phyloP scores from a whole-genome alignment of 108 stramenopile genomes.

The Phaeodactylum tricornutum region DNA sequence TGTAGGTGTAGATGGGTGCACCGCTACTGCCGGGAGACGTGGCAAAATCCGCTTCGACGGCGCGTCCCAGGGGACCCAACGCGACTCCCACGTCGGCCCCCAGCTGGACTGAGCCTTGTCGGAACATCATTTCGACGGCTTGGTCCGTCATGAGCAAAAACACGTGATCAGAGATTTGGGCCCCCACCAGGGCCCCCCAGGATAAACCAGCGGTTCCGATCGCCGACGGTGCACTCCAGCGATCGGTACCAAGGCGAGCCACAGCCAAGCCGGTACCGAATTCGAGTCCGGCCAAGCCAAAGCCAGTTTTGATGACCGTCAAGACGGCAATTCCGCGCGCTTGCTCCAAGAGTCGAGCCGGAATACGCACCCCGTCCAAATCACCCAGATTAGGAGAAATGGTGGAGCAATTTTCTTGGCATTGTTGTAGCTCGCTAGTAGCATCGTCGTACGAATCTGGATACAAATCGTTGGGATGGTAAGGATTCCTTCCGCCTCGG shows the following conservation, averaged over 20 bases:
- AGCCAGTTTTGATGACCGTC: slow-evolving; percentile 72
- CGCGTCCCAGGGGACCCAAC: slow-evolving; percentile 87
- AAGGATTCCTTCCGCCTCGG: background rate
- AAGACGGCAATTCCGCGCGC: slow-evolving; percentile 77
- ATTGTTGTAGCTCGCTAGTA: slow-evolving; percentile 18
- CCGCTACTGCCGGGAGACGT: slow-evolving; percentile 29
- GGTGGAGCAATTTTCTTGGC: slow-evolving; percentile 33
- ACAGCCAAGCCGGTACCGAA: slow-evolving; percentile 85
- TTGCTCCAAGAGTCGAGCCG: slow-evolving; percentile 52
- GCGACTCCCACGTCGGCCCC: slow-evolving; percentile 94
- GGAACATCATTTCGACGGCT: slow-evolving; percentile 79
- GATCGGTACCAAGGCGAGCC: slow-evolving; percentile 43
- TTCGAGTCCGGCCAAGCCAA: slow-evolving; percentile 78
- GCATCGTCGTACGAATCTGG: background rate
- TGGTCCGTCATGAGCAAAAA: slow-evolving; percentile 90
- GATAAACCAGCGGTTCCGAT: slow-evolving; percentile 74
- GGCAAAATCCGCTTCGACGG: slow-evolving; percentile 78
- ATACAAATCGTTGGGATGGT: background rate
- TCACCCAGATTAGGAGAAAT: slow-evolving; percentile 55
- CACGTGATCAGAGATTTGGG: slow-evolving; percentile 83
- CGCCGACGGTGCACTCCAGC: slow-evolving; percentile 83
- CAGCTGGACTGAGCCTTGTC: slow-evolving; percentile 71
- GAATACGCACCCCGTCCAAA: slow-evolving; percentile 75
- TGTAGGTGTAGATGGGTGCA: slow-evolving; percentile 91
- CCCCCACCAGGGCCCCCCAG: slow-evolving; percentile 83